Percentiles rank a stretch among this genome's conserved stretches.
phyloP scores from a whole-genome alignment of 1,284 basidiomycete genomes.

The Ceratobasidium theobromae region DNA sequence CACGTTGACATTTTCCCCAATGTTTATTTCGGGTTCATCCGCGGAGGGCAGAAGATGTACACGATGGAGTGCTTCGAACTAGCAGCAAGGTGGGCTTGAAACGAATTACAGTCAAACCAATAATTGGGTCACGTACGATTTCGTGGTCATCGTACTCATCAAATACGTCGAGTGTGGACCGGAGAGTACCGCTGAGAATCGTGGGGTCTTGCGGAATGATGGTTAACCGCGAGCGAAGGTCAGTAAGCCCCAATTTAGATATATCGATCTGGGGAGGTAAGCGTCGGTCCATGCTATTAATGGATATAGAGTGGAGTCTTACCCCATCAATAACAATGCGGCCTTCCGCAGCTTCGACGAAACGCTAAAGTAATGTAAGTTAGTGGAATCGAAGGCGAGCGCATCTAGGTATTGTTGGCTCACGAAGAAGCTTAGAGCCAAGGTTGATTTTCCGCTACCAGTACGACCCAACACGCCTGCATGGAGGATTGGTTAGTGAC shows the following conservation, averaged over 20 bases:
- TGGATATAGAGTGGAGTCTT: not conserved
- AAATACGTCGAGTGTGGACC: constrained; percentile 89
- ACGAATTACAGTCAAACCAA: not conserved
- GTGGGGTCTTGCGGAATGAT: constrained; percentile 97
- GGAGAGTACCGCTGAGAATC: constrained; percentile 83
- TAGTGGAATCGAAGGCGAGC: not conserved
- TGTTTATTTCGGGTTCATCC: constrained; percentile 52
- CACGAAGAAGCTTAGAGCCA: constrained; percentile 44
- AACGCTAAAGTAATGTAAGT: constrained; percentile 83
- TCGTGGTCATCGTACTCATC: constrained; percentile 82
- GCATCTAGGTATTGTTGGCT: not conserved
- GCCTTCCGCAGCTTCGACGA: constrained; percentile 85
- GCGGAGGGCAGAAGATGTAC: constrained; percentile 74
- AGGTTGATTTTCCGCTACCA: constrained; percentile 59
- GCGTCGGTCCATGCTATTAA: not conserved
- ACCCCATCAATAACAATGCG: constrained; percentile 80
- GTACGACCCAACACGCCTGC: constrained; percentile 89
- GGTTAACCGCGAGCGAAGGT: constrained; percentile 76
- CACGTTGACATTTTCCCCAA: constrained; percentile 72
- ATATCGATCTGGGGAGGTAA: constrained; percentile 60
- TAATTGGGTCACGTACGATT: constrained; percentile 57
- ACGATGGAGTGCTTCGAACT: constrained; percentile 85
- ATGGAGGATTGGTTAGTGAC: constrained; percentile 40
- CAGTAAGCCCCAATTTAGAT: constrained; percentile 80
- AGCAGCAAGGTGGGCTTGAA: not conserved